These are phyloP conservation scores for Suhomyces canberraensis DNA, from an alignment of 805 yeast species.

Conservation along the genomic window DNA sequence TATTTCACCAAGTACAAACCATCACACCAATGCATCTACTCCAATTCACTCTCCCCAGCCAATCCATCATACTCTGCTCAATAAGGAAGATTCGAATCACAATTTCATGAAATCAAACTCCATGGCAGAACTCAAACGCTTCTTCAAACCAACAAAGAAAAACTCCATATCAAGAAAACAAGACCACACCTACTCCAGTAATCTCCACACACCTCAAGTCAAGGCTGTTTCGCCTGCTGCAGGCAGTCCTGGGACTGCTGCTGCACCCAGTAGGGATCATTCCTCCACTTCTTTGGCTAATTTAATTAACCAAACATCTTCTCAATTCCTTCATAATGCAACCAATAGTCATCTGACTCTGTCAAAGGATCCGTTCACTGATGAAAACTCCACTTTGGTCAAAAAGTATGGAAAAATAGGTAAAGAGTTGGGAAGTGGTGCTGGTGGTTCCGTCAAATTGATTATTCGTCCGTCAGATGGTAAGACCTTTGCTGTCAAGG, in stretches of 20 bases:
- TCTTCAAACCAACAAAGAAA: constrained; percentile 58
- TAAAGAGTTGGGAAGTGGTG: constrained; percentile 77
- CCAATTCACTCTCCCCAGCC: constrained; percentile 10
- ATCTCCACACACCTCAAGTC: constrained; percentile 30
- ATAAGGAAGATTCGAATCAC: constrained; percentile 20
- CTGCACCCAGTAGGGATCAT: constrained; percentile 20
- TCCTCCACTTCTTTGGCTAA: constrained; percentile 36
- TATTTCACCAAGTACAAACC: not conserved
- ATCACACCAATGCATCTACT: not conserved
- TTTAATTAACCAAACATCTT: constrained; percentile 36
- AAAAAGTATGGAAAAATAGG: constrained; percentile 71
- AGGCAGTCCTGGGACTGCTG: not conserved
- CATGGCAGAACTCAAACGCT: constrained; percentile 70
- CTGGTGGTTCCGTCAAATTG: constrained; percentile 82
- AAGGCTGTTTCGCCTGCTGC: constrained; percentile 13
- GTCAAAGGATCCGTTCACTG: constrained; percentile 35
- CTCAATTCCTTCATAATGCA: constrained; percentile 35
- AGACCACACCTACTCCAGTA: constrained; percentile 17
- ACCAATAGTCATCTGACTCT: constrained; percentile 18
- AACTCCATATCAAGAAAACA: constrained; percentile 12
- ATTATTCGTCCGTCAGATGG: constrained; percentile 66
- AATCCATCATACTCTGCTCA: constrained; percentile 7
- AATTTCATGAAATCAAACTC: constrained; percentile 41
- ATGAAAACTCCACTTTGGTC: constrained; percentile 29
- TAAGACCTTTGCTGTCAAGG: constrained; percentile 78